A percentile compares a stretch with the other conserved stretches of the same genome.
phyloP scores from a whole-genome alignment of 768 basidiomycete genomes.

The Boletus sp. region DNA sequence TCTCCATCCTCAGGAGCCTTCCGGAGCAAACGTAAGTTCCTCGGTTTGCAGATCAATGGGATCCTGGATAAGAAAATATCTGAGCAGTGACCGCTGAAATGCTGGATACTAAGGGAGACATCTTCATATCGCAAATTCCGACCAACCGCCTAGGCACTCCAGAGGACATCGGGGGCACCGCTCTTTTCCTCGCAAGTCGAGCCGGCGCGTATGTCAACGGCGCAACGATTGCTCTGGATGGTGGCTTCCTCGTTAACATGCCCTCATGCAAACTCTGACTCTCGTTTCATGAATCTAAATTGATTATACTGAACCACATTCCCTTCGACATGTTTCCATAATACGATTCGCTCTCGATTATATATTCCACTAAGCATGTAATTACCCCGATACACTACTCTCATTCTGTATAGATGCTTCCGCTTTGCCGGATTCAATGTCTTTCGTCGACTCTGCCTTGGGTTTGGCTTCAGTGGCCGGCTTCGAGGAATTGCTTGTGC shows the following conservation, averaged over 20 bases:
- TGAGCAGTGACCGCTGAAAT: constrained; percentile 52
- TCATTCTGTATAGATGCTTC: constrained; percentile 3
- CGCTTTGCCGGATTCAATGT: not conserved
- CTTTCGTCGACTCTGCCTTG: constrained; percentile 4
- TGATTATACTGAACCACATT: not conserved
- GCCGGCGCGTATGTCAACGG: constrained; percentile 65
- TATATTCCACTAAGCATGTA: constrained; percentile 3
- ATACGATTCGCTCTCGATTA: not conserved
- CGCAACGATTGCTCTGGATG: constrained; percentile 59
- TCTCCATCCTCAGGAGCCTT: constrained; percentile 31
- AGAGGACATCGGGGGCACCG: constrained; percentile 63
- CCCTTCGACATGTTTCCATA: not conserved
- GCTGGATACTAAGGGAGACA: constrained; percentile 43
- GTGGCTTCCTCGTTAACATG: constrained; percentile 49
- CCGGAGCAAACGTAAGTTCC: constrained; percentile 38
- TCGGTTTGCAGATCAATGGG: not conserved
- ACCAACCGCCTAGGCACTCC: constrained; percentile 54
- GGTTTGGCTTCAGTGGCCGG: constrained; percentile 7
- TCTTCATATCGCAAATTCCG: constrained; percentile 43
- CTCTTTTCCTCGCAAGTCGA: constrained; percentile 56
- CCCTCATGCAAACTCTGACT: constrained; percentile 32
- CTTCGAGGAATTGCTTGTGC: constrained; percentile 10
- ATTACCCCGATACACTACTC: not conserved
- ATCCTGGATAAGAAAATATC: not conserved
- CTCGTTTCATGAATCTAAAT: not conserved